Base-by-base conservation (phyloP, 768 basidiomycete species). In the Kwoniella heveanensis region DNA sequence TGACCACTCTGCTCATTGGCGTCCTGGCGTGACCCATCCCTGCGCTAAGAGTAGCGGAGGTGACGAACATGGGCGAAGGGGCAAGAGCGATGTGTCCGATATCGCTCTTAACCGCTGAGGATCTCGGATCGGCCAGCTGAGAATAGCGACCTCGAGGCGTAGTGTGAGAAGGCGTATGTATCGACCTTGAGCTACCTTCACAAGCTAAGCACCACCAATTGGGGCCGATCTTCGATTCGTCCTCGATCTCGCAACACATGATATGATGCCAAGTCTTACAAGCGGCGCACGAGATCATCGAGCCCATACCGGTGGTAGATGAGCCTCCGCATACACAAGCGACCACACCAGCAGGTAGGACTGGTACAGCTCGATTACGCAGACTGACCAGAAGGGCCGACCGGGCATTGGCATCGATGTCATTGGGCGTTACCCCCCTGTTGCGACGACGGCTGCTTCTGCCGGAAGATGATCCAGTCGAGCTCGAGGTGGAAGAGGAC, bases 221-320 rank as follows among this genome's bases (percentile, higher is more conserved):
- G 30, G 57, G 30, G 6, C 64, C 61, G 30, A 73, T 53, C 37
- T 54, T 39, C n/a, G 51, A 48, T 30, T 72, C 71, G 44, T 70
- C 72, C 52, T 67, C 66, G 57, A 77, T 65, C 12, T 65, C 65
- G 52, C 70, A 68, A 44, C 72, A 77, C 21, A 64, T 56, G 24
- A 74, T 60, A 46, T 77, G 75, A 57, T 77, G 75, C 72, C 73
- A 77, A 0, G 68, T 72, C 53, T 70, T 67, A 57, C 75, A 77
- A 8, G 65, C 58, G 7, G 54, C 57, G 50, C 75, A 77, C 19
- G 67, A 61, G 10, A 74, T 64, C 70, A 77, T 70, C 21, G 69
- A 51, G 9, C 70, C 68, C 54, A 66, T 63, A 9, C 66, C 70
- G 32, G 47, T 58, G 4, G 70, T 53, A 15, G 64, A 56, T 3